Percentiles rank a stretch among this genome's conserved stretches.
These are phyloP conservation scores for Penicillium mononematosum DNA, from an alignment of 495 filamentous ascomycete species.

Conservation along the genomic window DNA sequence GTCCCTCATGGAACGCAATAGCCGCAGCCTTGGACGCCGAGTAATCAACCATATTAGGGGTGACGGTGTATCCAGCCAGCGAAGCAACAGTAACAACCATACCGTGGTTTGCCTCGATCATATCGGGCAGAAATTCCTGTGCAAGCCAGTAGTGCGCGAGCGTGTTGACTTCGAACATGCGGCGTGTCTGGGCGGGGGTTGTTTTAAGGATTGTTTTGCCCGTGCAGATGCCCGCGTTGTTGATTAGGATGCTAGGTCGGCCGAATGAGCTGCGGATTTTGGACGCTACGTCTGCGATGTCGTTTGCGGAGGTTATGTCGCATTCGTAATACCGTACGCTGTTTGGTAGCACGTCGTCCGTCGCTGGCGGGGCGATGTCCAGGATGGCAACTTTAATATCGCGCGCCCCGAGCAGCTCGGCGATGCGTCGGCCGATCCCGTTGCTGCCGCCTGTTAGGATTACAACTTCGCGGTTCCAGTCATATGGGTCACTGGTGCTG, in stretches of 20 bases:
- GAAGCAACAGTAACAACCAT: conserved; percentile 74
- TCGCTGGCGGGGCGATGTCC: conserved; percentile 59
- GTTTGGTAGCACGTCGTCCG: conserved; percentile 48
- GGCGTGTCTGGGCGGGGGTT: conserved; percentile 54
- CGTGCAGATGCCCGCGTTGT: conserved; percentile 69
- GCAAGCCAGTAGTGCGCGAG: conserved; percentile 64
- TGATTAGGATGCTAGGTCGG: conserved; percentile 68
- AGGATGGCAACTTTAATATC: conserved; percentile 64
- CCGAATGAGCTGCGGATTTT: conserved; percentile 57
- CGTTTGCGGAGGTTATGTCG: conserved; percentile 57
- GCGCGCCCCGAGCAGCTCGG: conserved; percentile 56
- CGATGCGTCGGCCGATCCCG: conserved; percentile 65
- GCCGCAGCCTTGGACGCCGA: conserved; percentile 65
- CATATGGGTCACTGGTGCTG: conserved; percentile 56
- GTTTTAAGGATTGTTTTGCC: conserved; percentile 59
- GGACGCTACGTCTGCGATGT: conserved; percentile 46
- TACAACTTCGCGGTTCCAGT: conserved; percentile 69
- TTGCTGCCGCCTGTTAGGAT: conserved; percentile 69
- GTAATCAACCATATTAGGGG: conserved; percentile 70
- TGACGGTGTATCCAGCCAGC: conserved; percentile 56
- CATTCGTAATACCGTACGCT: conserved; percentile 62
- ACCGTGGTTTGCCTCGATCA: conserved; percentile 64
- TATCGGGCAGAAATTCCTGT: conserved; percentile 65
- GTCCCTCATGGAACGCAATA: conserved; percentile 66
- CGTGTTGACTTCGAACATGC: conserved; percentile 72